Evolutionary conservation across 257 asterid species (phyloP).

Genomic region (Craterostigma plantagineum): DNA sequence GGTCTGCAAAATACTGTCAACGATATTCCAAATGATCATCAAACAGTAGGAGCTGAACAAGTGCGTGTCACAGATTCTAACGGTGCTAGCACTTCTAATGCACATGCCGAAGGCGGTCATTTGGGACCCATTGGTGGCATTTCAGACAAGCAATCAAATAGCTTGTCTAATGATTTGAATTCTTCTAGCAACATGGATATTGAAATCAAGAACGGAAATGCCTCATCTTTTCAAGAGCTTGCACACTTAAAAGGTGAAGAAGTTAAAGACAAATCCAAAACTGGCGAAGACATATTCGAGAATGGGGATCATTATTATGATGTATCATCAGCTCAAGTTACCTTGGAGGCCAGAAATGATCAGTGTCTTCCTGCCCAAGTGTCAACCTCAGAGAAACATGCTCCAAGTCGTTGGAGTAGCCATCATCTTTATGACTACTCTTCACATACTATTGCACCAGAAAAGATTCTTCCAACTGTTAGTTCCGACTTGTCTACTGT

Average conservation of each 20-base stretch:
- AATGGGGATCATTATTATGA: conserved; percentile 24
- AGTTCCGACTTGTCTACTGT: too few relatives aligned
- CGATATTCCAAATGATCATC: conserved; percentile 23
- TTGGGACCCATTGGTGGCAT: conserved; percentile 6
- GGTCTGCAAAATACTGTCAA: conserved; percentile 24
- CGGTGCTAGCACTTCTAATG: conserved; percentile 40
- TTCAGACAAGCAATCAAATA: conserved; percentile 18
- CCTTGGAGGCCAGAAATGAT: conserved; percentile 15
- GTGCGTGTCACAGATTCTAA: conserved; percentile 24
- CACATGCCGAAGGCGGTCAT: conserved; percentile 17
- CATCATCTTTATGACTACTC: conserved; percentile 14
- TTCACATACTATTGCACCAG: conserved; percentile 14
- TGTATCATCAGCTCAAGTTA: conserved; percentile 20
- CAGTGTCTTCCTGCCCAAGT: conserved; percentile 11
- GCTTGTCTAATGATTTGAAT: conserved; percentile 14
- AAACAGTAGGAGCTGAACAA: conserved; percentile 25
- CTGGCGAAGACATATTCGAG: background rate
- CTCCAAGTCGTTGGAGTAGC: conserved; percentile 18
- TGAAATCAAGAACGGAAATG: conserved; percentile 13
- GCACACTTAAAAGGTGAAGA: conserved; percentile 19
- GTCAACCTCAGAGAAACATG: conserved; percentile 16
- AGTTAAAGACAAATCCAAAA: conserved; percentile 11
- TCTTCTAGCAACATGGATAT: conserved; percentile 15
- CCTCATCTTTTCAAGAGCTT: conserved; percentile 11
- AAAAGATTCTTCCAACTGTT: conserved; percentile 17